Percentiles rank a stretch among this genome's conserved stretches.
These are phyloP conservation scores for Lipomyces sp. DNA, from an alignment of 805 yeast genomes.

Conservation along the genomic window DNA sequence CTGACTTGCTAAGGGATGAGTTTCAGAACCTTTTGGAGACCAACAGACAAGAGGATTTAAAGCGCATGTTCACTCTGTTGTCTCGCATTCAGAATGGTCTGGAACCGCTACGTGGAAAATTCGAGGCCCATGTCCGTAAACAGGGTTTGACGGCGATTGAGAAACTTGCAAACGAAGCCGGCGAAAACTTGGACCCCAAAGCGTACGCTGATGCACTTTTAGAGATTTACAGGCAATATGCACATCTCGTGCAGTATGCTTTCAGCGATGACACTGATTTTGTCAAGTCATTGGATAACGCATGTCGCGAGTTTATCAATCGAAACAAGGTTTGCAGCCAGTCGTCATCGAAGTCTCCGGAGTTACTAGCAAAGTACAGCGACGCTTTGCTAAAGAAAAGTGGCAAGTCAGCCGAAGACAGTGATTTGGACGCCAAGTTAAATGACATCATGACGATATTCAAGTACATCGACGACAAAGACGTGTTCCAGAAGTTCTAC, in stretches of 20 bases:
- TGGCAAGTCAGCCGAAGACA: constrained; percentile 63
- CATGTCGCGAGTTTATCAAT: constrained; percentile 85
- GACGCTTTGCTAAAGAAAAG: constrained; percentile 80
- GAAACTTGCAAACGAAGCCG: constrained; percentile 53
- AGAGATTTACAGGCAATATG: constrained; percentile 69
- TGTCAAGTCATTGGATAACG: constrained; percentile 85
- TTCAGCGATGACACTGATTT: constrained; percentile 77
- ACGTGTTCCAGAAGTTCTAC: constrained; percentile 91
- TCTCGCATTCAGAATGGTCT: constrained; percentile 79
- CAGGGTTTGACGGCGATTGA: constrained; percentile 67
- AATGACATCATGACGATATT: constrained; percentile 87
- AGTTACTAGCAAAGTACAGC: constrained; percentile 83
- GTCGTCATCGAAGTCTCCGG: constrained; percentile 79
- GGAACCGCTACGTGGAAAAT: constrained; percentile 73
- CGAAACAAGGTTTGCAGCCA: constrained; percentile 69
- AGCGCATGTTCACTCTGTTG: constrained; percentile 75
- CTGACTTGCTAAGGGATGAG: constrained; percentile 74
- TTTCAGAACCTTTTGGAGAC: constrained; percentile 76
- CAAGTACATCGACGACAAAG: constrained; percentile 89
- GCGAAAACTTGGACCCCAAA: constrained; percentile 64
- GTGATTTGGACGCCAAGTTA: constrained; percentile 70
- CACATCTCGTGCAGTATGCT: constrained; percentile 64
- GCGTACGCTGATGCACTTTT: constrained; percentile 78
- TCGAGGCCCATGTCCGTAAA: constrained; percentile 71
- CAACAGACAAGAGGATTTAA: constrained; percentile 70